These are phyloP conservation scores for Cochlearia excelsa DNA, from an alignment of 345 rosid species.

Conservation along the genomic window DNA sequence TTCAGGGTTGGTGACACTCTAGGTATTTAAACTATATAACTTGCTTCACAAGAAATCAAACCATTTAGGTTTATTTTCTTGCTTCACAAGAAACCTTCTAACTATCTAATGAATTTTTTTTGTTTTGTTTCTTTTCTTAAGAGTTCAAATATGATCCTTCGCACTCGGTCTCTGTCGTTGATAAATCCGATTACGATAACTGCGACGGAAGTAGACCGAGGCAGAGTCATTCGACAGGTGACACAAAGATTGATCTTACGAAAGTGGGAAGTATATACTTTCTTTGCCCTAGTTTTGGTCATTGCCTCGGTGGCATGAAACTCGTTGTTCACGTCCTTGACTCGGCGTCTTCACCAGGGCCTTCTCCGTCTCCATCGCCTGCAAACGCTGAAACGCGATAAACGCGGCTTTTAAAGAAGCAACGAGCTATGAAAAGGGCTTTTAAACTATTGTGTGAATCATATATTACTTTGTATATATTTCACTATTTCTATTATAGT, in stretches of 20 bases:
- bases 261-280: conserved; percentile 28
- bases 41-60: not conserved
- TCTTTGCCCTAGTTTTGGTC: conserved; percentile 29
- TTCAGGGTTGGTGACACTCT: conserved; percentile 43
- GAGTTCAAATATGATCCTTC: conserved; percentile 32
- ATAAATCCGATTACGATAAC: conserved; percentile 28
- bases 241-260: conserved; percentile 30
- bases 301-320: conserved; percentile 38
- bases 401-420: too few relatives aligned
- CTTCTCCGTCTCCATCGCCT: too few relatives aligned
- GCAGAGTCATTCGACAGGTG: conserved; percentile 18
- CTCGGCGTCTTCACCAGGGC: not conserved
- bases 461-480: too few relatives aligned
- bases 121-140: not conserved
- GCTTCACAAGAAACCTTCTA: not conserved
- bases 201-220: conserved; percentile 25
- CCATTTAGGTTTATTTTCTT: not conserved
- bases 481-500: too few relatives aligned
- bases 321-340: conserved; percentile 29
- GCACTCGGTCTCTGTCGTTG: conserved; percentile 32
- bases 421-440: too few relatives aligned
- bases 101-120: not conserved
- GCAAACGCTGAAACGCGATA: too few relatives aligned
- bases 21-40: conserved; percentile 8
- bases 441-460: too few relatives aligned